Evolutionary conservation across 1,139 yeast species (phyloP).

Genomic region (Geotrichum carabidarum): DNA sequence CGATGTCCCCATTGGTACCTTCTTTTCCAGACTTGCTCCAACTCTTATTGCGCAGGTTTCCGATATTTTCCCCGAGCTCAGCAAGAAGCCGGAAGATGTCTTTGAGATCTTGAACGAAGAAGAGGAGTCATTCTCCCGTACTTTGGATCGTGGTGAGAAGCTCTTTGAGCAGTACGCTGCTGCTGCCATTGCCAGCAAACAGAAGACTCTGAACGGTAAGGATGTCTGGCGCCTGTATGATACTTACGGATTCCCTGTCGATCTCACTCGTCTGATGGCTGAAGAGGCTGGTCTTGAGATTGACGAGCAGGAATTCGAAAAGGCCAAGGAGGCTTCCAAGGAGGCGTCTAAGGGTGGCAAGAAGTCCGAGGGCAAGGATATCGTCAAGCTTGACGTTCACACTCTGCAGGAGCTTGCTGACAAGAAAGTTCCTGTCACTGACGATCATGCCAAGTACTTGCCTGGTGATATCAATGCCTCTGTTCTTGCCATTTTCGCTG

Average conservation of each 20-base stretch:
- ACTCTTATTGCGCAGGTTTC: constrained; percentile 84
- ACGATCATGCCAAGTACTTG: constrained; percentile 63
- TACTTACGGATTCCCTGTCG: constrained; percentile 99
- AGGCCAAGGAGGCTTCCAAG: constrained; percentile 79
- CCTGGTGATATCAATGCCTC: constrained; percentile 35
- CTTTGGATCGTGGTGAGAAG: constrained; percentile 96
- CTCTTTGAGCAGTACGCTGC: constrained; percentile 88
- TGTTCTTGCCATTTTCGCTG: constrained; percentile 68
- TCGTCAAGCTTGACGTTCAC: constrained; percentile 83
- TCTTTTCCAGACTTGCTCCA: constrained; percentile 82
- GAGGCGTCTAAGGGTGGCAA: constrained; percentile 94
- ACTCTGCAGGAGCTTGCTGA: constrained; percentile 53
- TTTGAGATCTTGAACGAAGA: constrained; percentile 93
- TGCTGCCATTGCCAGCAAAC: constrained; percentile 69
- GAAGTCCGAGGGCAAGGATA: constrained; percentile 48
- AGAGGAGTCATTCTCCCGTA: constrained; percentile 88
- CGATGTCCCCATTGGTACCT: constrained; percentile 86
- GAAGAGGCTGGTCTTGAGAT: constrained; percentile 94
- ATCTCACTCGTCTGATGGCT: constrained; percentile 95
- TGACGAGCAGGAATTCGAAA: constrained; percentile 86
- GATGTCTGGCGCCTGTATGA: constrained; percentile 98
- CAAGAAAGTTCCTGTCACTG: constrained; percentile 67
- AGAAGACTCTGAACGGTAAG: constrained; percentile 76
- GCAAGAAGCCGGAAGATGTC: constrained; percentile 63
- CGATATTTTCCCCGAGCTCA: constrained; percentile 87